phyloP scores from a whole-genome alignment of 805 yeast species.

The Lachancea fermentati region DNA sequence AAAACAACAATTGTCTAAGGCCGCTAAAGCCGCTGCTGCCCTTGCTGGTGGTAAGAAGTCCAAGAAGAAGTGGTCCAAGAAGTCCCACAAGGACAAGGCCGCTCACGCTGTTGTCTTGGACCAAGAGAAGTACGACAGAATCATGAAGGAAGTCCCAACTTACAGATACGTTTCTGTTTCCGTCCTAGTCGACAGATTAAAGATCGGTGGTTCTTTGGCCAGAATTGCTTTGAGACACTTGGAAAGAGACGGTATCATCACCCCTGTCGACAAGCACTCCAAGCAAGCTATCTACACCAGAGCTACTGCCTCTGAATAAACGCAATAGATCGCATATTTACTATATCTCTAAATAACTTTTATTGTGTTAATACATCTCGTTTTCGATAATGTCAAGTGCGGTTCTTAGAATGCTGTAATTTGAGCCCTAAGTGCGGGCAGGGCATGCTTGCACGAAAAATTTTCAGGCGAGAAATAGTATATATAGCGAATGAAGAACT shows the following conservation, averaged over 20 bases:
- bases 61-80: conserved; percentile 94
- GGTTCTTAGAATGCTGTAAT: background rate
- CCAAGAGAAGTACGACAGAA: conserved; percentile 98
- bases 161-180: conserved; percentile 98
- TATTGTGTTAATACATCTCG: conserved; percentile 3
- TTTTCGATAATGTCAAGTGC: background rate
- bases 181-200: conserved; percentile 97
- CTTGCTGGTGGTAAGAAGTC: conserved; percentile 98
- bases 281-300: conserved; percentile 93
- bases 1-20: conserved; percentile 97
- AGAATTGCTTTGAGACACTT: conserved; percentile 96
- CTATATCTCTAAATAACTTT: background rate
- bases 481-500: conserved; percentile 1
- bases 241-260: conserved; percentile 91
- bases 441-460: background rate
- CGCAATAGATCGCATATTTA: conserved; percentile 10
- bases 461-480: conserved; percentile 1
- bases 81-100: conserved; percentile 99
- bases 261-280: conserved; percentile 90
- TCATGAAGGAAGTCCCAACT: conserved; percentile 98
- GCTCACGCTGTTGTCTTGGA: conserved; percentile 95
- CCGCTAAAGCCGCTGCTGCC: conserved; percentile 99
- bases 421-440: conserved; percentile 4
- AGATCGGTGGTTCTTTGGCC: conserved; percentile 98
- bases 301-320: conserved; percentile 64